Conservation (phyloP, 2,329 filamentous ascomycete genomes). For the Aspergillus sp. region DNA sequence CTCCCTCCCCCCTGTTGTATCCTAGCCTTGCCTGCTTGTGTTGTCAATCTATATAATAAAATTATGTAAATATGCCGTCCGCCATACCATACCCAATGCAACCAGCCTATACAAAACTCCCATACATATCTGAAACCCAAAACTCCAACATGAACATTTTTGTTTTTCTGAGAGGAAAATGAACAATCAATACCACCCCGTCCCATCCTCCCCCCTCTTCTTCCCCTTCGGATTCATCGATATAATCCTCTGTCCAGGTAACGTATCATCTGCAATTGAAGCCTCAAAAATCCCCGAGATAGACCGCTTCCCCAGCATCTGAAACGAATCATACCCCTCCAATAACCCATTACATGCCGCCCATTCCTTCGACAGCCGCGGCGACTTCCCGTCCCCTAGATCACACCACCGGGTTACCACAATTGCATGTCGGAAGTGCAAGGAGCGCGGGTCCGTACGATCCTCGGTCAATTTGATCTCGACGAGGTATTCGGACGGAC, state of each 20-base stretch:
- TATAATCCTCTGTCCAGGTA: constrained; percentile 60
- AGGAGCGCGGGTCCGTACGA: constrained; percentile 42
- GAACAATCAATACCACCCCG: constrained; percentile 59
- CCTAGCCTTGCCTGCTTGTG: too few species aligned
- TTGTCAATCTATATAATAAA: not conserved
- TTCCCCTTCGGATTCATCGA: constrained; percentile 60
- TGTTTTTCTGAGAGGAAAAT: too few species aligned
- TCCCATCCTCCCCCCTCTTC: constrained; percentile 56
- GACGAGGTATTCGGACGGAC: constrained; percentile 64
- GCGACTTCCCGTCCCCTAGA: constrained; percentile 57
- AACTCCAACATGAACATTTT: not conserved
- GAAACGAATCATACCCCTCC: constrained; percentile 57
- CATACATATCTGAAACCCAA: not conserved
- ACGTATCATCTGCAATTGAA: constrained; percentile 54
- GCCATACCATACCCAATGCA: not conserved
- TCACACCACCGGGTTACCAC: constrained; percentile 65
- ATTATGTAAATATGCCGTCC: too few species aligned
- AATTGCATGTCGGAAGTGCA: constrained; percentile 60
- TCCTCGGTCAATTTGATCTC: constrained; percentile 64
- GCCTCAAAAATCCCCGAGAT: constrained; percentile 63
- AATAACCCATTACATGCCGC: constrained; percentile 55
- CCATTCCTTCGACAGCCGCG: constrained; percentile 55
- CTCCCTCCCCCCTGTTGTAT: too few species aligned
- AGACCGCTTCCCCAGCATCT: constrained; percentile 54
- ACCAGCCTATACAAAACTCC: not conserved